phyloP scores from a whole-genome alignment of 116 monocot species.

The Thalassia testudinum region DNA sequence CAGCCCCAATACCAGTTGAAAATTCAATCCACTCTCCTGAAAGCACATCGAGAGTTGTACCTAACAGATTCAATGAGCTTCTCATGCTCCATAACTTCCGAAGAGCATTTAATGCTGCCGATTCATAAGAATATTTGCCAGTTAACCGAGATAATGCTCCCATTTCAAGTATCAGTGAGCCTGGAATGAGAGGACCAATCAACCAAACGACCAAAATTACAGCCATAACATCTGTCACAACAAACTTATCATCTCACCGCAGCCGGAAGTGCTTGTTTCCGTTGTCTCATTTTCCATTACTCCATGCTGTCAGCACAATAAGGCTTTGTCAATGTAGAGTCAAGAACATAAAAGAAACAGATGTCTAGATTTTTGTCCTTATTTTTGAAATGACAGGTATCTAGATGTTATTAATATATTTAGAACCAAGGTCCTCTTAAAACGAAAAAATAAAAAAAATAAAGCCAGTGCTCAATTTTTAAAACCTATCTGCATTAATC shows the following conservation, averaged over 20 bases:
- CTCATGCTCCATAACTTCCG: conserved; percentile 93
- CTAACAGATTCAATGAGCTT: conserved; percentile 76
- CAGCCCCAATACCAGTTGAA: conserved; percentile 88
- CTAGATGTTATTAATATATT: too few species aligned
- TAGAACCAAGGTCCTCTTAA: too few species aligned
- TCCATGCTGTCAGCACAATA: conserved; percentile 37
- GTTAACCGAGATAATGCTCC: conserved; percentile 75
- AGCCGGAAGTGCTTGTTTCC: conserved; percentile 96
- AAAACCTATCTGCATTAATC: too few species aligned
- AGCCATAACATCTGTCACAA: too few species aligned
- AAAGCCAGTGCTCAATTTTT: too few species aligned
- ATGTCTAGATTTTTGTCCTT: too few species aligned
- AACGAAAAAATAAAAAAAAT: too few species aligned
- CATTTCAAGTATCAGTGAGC: conserved; percentile 96
- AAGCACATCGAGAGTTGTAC: conserved; percentile 80
- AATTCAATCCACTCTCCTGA: conserved; percentile 84
- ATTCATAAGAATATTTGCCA: conserved; percentile 66
- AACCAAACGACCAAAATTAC: too few species aligned
- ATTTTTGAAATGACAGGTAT: too few species aligned
- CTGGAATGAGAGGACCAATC: conserved; percentile 16
- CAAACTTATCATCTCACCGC: conserved; percentile 31
- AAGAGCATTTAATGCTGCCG: conserved; percentile 65
- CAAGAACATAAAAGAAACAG: too few species aligned
- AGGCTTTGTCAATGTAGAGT: too few species aligned
- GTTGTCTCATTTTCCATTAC: conserved; percentile 83